Conservation (phyloP, 2,329 filamentous ascomycete species). For the Geosmithia putterillii region DNA sequence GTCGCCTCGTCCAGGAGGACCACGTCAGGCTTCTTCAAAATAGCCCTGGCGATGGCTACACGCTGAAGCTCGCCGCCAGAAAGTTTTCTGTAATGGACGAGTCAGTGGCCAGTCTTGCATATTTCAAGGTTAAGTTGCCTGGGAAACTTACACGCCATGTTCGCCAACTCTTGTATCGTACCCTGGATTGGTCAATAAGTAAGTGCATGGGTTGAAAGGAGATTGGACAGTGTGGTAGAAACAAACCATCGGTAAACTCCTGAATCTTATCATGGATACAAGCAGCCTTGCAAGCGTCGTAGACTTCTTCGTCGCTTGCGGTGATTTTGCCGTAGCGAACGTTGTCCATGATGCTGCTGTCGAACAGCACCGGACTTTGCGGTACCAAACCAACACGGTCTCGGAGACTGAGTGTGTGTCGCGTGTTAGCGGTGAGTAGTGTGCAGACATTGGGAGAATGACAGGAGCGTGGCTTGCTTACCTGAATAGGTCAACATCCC, state of each 20-base stretch:
- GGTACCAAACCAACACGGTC: constrained; percentile 43
- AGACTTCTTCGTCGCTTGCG: constrained; percentile 42
- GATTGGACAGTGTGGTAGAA: not conserved
- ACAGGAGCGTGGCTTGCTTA: constrained; percentile 7
- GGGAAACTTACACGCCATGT: constrained; percentile 27
- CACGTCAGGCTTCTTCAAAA: constrained; percentile 63
- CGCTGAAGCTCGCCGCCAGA: constrained; percentile 57
- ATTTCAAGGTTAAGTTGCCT: not conserved
- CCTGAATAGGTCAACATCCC: constrained; percentile 38
- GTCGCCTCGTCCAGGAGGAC: constrained; percentile 72
- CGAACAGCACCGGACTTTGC: constrained; percentile 42
- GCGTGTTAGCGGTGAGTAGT: constrained; percentile 7
- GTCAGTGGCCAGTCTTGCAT: constrained; percentile 2
- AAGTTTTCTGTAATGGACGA: constrained; percentile 31
- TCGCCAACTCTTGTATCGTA: constrained; percentile 39
- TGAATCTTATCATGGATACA: constrained; percentile 47
- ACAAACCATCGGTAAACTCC: constrained; percentile 34
- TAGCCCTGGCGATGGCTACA: constrained; percentile 56
- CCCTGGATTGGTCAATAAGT: constrained; percentile 14
- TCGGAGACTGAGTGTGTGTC: constrained; percentile 25
- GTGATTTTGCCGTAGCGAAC: constrained; percentile 42
- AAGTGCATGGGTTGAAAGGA: not conserved
- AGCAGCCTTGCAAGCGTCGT: constrained; percentile 40
- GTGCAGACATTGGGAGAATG: not conserved
- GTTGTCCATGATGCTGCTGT: constrained; percentile 48